Evolutionary conservation across 169 alveolate genomes (phyloP).

Genomic region (Eimeria tenella): DNA sequence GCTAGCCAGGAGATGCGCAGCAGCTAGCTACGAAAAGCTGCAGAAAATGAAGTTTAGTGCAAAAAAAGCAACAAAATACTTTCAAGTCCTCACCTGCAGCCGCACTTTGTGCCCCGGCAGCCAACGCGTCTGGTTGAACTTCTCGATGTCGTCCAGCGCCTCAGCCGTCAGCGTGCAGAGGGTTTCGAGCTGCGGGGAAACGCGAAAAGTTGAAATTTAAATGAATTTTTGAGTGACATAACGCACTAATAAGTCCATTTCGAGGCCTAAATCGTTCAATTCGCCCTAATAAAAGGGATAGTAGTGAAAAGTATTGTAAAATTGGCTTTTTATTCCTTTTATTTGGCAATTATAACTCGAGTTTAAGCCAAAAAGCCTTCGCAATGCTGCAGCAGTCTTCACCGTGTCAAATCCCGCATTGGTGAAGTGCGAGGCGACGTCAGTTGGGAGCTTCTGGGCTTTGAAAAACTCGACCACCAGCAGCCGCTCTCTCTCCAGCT

Average conservation of each 20-base stretch:
- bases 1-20: not conserved
- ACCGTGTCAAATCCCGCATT: slow-evolving; percentile 93
- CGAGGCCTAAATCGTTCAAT: no score
- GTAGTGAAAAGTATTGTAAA: no score
- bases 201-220: no score
- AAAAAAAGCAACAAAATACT: not conserved
- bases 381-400: not conserved
- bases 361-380: not conserved
- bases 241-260: no score
- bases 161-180: slow-evolving; percentile 89
- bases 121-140: slow-evolving; percentile 89
- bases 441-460: slow-evolving; percentile 89
- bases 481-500: slow-evolving; percentile 88
- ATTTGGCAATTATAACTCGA: no score
- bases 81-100: slow-evolving; percentile 33
- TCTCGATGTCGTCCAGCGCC: slow-evolving; percentile 90
- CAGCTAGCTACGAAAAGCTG: not conserved
- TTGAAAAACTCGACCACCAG: slow-evolving; percentile 90
- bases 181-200: slow-evolving; percentile 86
- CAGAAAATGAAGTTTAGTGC: not conserved
- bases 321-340: no score
- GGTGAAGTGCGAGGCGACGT: slow-evolving; percentile 90
- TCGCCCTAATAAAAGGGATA: no score
- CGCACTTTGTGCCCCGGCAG: slow-evolving; percentile 93
- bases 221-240: no score